Percentiles rank a stretch among this genome's conserved stretches.
Evolutionary conservation across 2,329 filamentous ascomycete genomes (phyloP).

Genomic region (Chaetoscypha palmicola): DNA sequence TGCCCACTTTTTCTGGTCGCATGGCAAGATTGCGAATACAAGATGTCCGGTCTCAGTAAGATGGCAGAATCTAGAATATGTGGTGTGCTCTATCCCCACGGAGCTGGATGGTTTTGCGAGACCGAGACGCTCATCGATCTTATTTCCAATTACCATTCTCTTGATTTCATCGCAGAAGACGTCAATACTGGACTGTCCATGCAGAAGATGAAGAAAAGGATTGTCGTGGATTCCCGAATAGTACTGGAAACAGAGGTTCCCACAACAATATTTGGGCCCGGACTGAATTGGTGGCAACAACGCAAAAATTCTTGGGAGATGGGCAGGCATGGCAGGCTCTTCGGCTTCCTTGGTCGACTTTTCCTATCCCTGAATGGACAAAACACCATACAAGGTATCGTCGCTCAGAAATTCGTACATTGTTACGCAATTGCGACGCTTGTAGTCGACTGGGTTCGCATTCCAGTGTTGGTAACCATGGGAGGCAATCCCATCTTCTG

Average conservation of each 20-base stretch:
- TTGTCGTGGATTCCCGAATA: background rate
- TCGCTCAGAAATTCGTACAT: conserved; percentile 1
- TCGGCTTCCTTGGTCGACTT: background rate
- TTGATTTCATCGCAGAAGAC: conserved; percentile 6
- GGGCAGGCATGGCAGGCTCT: conserved; percentile 1
- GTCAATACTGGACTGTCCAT: conserved; percentile 1
- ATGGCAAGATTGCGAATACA: conserved; percentile 7
- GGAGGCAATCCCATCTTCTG: background rate
- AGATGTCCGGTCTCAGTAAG: conserved; percentile 4
- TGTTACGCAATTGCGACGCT: background rate
- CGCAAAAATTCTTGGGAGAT: conserved; percentile 2
- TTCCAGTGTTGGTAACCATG: background rate
- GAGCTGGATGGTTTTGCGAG: conserved; percentile 1
- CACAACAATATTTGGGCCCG: conserved; percentile 3
- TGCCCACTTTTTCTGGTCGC: conserved; percentile 4
- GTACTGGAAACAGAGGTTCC: conserved; percentile 5
- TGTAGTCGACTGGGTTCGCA: background rate
- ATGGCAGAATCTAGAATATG: background rate
- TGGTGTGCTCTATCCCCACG: conserved; percentile 1
- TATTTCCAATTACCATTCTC: conserved; percentile 1
- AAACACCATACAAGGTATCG: background rate
- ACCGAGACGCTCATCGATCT: background rate
- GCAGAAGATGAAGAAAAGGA: conserved; percentile 3
- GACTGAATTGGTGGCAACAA: conserved; percentile 6
- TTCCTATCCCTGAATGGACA: conserved; percentile 4